Evolutionary conservation across 495 filamentous ascomycete species (phyloP), one percentile per base, ranked within the genome.

Genomic region (Xylona heveae): DNA sequence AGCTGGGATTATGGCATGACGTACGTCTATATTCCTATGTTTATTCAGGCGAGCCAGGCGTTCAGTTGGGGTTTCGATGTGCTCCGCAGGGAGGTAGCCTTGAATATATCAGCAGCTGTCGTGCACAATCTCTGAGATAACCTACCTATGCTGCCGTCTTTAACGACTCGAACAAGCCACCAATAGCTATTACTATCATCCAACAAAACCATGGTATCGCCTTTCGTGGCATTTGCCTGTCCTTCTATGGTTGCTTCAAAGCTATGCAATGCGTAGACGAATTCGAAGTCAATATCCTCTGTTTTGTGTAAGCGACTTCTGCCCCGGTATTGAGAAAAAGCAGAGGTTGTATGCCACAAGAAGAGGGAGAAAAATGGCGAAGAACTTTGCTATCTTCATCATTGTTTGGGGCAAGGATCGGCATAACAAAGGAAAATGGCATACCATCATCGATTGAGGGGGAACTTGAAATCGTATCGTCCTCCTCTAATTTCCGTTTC

Each of bases 211-310:
- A 99, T 99, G 10, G 84, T 94, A 45, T 99, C 88, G 20, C 88
- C 88, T 58, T 99, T 99, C 6, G 79, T 81, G 28, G 88, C 88
- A 59, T 95, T 95, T 36, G 88, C 88, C 53, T 99, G 88, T 5
- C 88, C 88, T 54, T 99, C 90, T 31, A 95, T 88, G 1, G 85
- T 95, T 21, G 88, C 88, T 33, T 88, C 78, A 46, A 99, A 99
- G 17, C 83, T 95, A 52, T 94, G 88, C 37, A 99, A 61, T 30
- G 88, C 88, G 53, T 99, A 99, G 35, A 99, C 88, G 54, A 95
- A 93, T 43, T 95, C 85, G 53, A 99, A 95, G 63, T 99, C 84
- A 54, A 99, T 99, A 51, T 95, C 88, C 67, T 99, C 88, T 80
- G 51, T 41, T 48, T 66, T 59, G 58, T 61, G 70, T 82, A 73